phyloP scores from a whole-genome alignment of 1,284 basidiomycete genomes.

The Leccinum griseonigrum region DNA sequence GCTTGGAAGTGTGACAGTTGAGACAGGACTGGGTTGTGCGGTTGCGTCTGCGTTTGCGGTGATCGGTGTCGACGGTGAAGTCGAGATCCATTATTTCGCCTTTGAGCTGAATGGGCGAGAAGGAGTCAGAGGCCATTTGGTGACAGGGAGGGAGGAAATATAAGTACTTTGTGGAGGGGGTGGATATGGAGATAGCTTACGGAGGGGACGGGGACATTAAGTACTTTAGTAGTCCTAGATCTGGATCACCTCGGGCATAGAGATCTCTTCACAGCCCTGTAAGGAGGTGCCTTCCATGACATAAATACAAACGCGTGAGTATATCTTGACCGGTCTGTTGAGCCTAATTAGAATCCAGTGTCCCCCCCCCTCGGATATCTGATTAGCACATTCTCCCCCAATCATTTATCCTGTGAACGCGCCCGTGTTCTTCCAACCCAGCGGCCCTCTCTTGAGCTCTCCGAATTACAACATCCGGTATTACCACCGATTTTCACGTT shows the following conservation, averaged over 20 bases:
- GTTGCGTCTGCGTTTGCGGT: conserved; percentile 76
- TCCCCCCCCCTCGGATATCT: conserved; percentile 33
- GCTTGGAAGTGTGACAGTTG: conserved; percentile 90
- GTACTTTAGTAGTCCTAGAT: conserved; percentile 36
- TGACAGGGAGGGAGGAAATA: conserved; percentile 21
- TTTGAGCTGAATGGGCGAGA: conserved; percentile 49
- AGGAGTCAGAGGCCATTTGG: conserved; percentile 36
- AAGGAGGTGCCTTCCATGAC: conserved; percentile 36
- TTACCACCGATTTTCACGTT: conserved; percentile 8
- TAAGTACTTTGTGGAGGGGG: conserved; percentile 33
- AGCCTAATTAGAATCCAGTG: conserved; percentile 39
- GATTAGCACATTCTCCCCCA: conserved; percentile 28
- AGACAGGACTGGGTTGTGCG: conserved; percentile 86
- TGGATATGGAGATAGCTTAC: conserved; percentile 23
- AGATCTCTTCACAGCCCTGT: conserved; percentile 32
- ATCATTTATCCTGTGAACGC: conserved; percentile 28
- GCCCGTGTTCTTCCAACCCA: conserved; percentile 27
- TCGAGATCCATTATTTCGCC: conserved; percentile 68
- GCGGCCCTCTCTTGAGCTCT: conserved; percentile 24
- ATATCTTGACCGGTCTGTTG: conserved; percentile 25
- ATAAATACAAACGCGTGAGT: conserved; percentile 36
- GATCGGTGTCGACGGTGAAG: conserved; percentile 64
- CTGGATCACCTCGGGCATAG: conserved; percentile 35
- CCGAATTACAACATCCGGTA: conserved; percentile 7
- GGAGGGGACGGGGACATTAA: conserved; percentile 34